A percentile compares a stretch with the other conserved stretches of the same genome.
phyloP scores from a whole-genome alignment of 2,329 filamentous ascomycete species.

The Sporothrix brunneoviolacea region DNA sequence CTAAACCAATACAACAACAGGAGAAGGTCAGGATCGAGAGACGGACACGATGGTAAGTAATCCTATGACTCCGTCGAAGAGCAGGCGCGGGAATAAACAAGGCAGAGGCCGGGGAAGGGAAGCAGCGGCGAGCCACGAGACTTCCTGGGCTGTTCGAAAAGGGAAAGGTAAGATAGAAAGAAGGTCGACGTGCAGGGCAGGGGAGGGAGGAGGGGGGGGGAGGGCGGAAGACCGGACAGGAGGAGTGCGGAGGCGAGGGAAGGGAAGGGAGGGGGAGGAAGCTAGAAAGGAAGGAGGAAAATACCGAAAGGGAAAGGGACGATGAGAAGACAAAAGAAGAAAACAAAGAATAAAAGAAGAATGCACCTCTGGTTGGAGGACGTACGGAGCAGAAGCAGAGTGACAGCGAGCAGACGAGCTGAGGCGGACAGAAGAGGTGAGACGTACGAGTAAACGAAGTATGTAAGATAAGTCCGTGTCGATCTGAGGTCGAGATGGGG shows the following conservation, averaged over 20 bases:
- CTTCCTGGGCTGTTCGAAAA: neutral
- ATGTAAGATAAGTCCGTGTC: neutral
- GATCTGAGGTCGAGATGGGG: neutral
- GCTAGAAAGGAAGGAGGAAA: slow-evolving; percentile 1
- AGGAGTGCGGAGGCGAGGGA: neutral
- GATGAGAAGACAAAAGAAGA: neutral
- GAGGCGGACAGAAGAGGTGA: too few species aligned
- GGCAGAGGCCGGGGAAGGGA: neutral
- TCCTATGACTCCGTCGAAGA: neutral
- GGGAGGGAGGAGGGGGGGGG: neutral
- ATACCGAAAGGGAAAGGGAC: neutral
- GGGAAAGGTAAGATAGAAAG: neutral
- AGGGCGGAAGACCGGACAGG: neutral
- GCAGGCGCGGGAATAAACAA: slow-evolving; percentile 1
- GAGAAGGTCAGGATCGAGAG: neutral
- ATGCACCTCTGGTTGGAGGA: neutral
- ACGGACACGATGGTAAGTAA: neutral
- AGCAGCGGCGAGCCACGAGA: slow-evolving; percentile 2
- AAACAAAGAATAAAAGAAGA: neutral
- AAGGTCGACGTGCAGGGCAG: neutral
- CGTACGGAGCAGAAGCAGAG: too few species aligned
- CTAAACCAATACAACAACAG: neutral
- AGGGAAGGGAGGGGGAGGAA: neutral
- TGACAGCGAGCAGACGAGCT: too few species aligned
- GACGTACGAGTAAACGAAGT: too few species aligned